Conservation (phyloP, 2,329 filamentous ascomycete genomes). For the Ceratocystis smalleyi region DNA sequence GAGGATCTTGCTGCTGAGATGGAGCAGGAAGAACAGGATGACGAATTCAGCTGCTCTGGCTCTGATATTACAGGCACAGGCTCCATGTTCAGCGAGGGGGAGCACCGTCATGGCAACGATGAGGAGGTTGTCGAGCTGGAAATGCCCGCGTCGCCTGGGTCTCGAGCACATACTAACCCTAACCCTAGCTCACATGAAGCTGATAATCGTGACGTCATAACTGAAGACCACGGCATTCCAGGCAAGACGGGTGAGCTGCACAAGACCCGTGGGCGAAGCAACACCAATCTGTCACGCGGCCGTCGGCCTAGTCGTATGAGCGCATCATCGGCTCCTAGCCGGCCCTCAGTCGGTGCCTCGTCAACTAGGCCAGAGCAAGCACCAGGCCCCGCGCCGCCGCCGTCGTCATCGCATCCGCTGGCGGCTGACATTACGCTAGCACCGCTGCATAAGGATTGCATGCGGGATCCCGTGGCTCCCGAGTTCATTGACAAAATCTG, state of each 20-base stretch:
- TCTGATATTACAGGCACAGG: slow-evolving; percentile 27
- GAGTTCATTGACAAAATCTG: slow-evolving; percentile 78
- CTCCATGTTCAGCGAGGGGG: slow-evolving; percentile 12
- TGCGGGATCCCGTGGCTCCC: slow-evolving; percentile 74
- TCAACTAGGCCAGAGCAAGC: not conserved
- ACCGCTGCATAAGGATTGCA: slow-evolving; percentile 73
- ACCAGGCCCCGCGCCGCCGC: slow-evolving; percentile 14
- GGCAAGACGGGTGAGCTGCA: slow-evolving; percentile 32
- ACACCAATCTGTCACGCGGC: slow-evolving; percentile 20
- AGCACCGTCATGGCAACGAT: not conserved
- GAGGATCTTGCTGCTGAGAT: slow-evolving; percentile 55
- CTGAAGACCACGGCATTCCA: slow-evolving; percentile 48
- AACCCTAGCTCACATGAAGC: slow-evolving; percentile 63
- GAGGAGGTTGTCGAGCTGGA: not conserved
- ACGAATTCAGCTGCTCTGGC: slow-evolving; percentile 18
- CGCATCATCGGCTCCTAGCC: not conserved
- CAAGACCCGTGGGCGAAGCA: slow-evolving; percentile 20
- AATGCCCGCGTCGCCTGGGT: not conserved
- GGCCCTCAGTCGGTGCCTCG: slow-evolving; percentile 19
- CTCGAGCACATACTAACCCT: slow-evolving; percentile 62
- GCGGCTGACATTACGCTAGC: slow-evolving; percentile 57
- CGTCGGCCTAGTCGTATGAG: slow-evolving; percentile 13
- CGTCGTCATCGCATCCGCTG: slow-evolving; percentile 33
- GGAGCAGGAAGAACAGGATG: slow-evolving; percentile 35
- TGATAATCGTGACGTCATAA: slow-evolving; percentile 45